Percentiles rank a stretch among this genome's conserved stretches.
These are phyloP conservation scores for Plectosphaerella cucumerina DNA, from an alignment of 2,329 filamentous ascomycete species.

Conservation along the genomic window DNA sequence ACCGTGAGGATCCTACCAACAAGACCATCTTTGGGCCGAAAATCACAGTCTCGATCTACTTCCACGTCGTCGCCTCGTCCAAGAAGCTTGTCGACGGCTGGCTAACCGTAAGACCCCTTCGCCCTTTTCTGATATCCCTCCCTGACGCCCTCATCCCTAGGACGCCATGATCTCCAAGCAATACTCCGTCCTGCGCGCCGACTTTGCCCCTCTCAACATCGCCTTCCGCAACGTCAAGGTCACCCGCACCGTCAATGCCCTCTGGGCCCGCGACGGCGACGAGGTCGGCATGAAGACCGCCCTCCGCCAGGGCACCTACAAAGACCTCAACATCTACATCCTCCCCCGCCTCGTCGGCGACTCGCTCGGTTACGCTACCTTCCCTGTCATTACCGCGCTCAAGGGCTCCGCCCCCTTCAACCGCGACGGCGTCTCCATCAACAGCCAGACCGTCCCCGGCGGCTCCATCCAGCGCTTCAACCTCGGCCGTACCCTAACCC, in stretches of 20 bases:
- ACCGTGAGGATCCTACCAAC: neutral
- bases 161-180: slow-evolving; percentile 29
- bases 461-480: slow-evolving; percentile 28
- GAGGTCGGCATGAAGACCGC: slow-evolving; percentile 39
- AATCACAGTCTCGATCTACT: neutral
- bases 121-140: neutral
- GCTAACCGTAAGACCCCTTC: neutral
- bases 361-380: slow-evolving; percentile 41
- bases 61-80: neutral
- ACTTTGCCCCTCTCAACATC: slow-evolving; percentile 38
- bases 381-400: slow-evolving; percentile 24
- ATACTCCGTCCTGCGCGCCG: slow-evolving; percentile 38
- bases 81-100: neutral
- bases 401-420: slow-evolving; percentile 26
- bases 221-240: slow-evolving; percentile 38
- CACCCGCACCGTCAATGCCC: slow-evolving; percentile 41
- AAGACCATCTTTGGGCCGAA: slow-evolving; percentile 7
- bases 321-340: slow-evolving; percentile 44
- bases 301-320: slow-evolving; percentile 37
- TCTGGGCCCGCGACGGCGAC: slow-evolving; percentile 37
- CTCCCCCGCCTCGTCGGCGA: slow-evolving; percentile 26
- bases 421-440: slow-evolving; percentile 34
- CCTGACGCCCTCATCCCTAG: neutral
- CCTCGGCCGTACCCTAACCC: slow-evolving; percentile 26
- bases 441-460: slow-evolving; percentile 29